Evolutionary conservation across 805 yeast species (phyloP).

Genomic region (Cyberlindnera misumaiensis): DNA sequence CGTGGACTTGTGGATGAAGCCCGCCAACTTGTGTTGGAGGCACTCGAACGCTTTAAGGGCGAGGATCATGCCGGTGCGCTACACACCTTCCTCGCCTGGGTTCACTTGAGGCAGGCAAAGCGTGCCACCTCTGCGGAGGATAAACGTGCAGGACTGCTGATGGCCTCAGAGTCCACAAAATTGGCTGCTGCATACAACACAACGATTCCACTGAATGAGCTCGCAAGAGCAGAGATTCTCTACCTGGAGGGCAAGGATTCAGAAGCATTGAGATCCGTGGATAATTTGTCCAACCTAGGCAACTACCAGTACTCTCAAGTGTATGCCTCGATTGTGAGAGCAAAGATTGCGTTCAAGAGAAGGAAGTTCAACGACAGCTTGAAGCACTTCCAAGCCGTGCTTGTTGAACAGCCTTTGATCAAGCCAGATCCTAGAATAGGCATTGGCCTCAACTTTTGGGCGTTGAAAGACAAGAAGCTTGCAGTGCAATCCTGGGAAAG

Average conservation of each 20-base stretch:
- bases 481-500: slow-evolving; percentile 83
- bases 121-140: slow-evolving; percentile 17
- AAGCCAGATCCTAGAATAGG: slow-evolving; percentile 94
- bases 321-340: slow-evolving; percentile 76
- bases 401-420: slow-evolving; percentile 67
- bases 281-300: not conserved
- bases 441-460: slow-evolving; percentile 92
- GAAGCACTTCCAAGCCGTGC: slow-evolving; percentile 75
- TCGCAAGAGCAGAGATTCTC: slow-evolving; percentile 64
- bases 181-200: slow-evolving; percentile 24
- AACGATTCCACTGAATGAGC: slow-evolving; percentile 40
- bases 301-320: slow-evolving; percentile 50
- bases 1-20: slow-evolving; percentile 56
- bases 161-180: slow-evolving; percentile 13
- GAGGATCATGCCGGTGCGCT: slow-evolving; percentile 40
- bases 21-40: slow-evolving; percentile 19
- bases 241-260: slow-evolving; percentile 57
- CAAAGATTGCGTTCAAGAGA: slow-evolving; percentile 68
- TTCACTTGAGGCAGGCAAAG: slow-evolving; percentile 44
- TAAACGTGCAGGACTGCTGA: slow-evolving; percentile 40
- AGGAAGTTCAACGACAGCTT: slow-evolving; percentile 69
- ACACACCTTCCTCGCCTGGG: slow-evolving; percentile 68
- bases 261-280: slow-evolving; percentile 53
- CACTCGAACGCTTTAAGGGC: slow-evolving; percentile 10
- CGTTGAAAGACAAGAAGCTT: slow-evolving; percentile 65